Evolutionary conservation across 2,329 filamentous ascomycete genomes (phyloP), one percentile per base, ranked within the genome.

Genomic region (Ploettnerulaceae sp.): DNA sequence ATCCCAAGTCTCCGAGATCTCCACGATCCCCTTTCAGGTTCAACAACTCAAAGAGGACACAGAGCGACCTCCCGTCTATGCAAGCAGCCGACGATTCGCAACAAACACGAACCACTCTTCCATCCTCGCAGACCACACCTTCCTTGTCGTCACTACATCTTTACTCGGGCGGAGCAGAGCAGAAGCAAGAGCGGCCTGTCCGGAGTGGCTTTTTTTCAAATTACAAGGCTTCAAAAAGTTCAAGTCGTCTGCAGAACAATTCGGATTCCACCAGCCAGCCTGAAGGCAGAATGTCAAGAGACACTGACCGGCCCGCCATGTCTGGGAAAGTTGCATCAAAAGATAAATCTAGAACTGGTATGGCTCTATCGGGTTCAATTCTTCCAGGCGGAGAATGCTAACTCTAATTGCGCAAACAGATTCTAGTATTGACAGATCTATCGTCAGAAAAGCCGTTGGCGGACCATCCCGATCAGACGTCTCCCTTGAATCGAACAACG

Each of bases 191-290:
- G 47, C 51, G 55, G 29, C 50, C 59, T 12, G 33, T 55, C 21
- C 55, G 55, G 28, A 54, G 53, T 25, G 59, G 61, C 62, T 72
- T 74, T 52, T 74, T 74, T 53, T 65, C 68, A 33, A 74, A 74
- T 53, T 67, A 72, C 48, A 66, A 69, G 46, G 69, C 69, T 8
- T 66, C 67, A 5, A 73, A 71, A 49, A 72, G 71, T 21, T 69
- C 70, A 5, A 69, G 64, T 33, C 69, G 69, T 58, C 29, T 65
- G 57, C 48, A 64, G 65, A 37, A 68, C 65, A 40, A 41, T 31
- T 25, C 22, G 6, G 22, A 41, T 21, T 18, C 60, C 28, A 45
- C 60, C 34, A 62, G 62, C 26, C 52, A 63, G 26, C 49, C 62
- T 20, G 63, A 69, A 46, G 61, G 63, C 40, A 57, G 50, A 43